Evolutionary conservation across 2,329 filamentous ascomycete species (phyloP), one percentile per base, ranked within the genome.

Genomic region (Plenodomus biglobosus): DNA sequence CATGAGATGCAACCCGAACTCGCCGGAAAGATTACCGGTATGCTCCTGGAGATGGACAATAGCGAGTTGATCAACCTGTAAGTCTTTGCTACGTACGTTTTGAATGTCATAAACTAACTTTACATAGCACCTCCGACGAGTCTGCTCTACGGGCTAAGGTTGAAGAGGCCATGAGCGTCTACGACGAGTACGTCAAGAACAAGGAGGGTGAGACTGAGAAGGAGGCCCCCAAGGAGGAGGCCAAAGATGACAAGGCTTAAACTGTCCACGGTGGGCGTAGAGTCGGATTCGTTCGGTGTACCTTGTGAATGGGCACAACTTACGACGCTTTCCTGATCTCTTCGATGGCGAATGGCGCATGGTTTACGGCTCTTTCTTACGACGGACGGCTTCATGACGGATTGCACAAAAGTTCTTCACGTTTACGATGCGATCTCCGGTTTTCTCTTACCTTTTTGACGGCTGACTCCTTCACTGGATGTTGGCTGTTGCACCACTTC

Each of bases 31-130:
- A 97, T 99, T 75, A 99, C 94, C 54, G 94, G 94, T 78, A 99
- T 99, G 94, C 87, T 99, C 67, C 78, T 99, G 66, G 94, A 99
- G 84, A 99, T 99, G 94, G 94, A 97, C 68, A 97, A 97, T 77
- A 74, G 81, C 48, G 94, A 99, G 80, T 81, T 99, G 65, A 83
- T 99, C 71, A 90, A 89, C 77, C 84, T 99, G 90, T 96, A 87
- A 89, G 92, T 89, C 30, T 34, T 43, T 42, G n/a, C 16, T 5
- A 15, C 2, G 11, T 44, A 34, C 34, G 27, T 7, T 38, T 21
- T 27, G 3, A 21, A 22, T n/a, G 18, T 13, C 50, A 69, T 63
- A 76, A 55, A 74, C 62, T 32, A 32, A 32, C 13, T 8, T 48
- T 24, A 38, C 18, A 27, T 58, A 96, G 92, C 58, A 90, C 95